Evolutionary conservation across 495 filamentous ascomycete genomes (phyloP), one percentile per base, ranked within the genome.

Genomic region (Hyaloscypha hepaticicola): DNA sequence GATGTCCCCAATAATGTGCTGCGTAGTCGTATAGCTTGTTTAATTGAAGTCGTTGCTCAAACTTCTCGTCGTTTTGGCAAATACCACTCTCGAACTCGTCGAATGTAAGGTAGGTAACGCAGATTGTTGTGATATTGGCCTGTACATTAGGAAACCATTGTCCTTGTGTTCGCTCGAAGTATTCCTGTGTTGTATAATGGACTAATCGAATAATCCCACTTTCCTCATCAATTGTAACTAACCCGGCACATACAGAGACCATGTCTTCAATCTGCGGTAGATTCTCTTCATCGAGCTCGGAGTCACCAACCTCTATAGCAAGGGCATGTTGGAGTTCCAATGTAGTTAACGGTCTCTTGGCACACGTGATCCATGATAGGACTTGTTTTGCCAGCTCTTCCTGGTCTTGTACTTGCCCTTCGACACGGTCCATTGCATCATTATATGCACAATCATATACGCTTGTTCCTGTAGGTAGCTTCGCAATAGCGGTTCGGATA

Each of bases 391-490:
- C 73, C 55, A 76, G 72, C 24, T 67, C 55, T 22, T 66, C 66
- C 27, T 72, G 63, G 16, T 67, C 72, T 45, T 65, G 21, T 3
- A 65, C 56, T 56, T 78, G 76, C 53, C 66, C 67, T 21, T 73
- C 68, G 24, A 81, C 78, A n/a, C 78, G 69, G 24, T 67, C 55
- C 72, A 79, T 76, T 7, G 74, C 75, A 58, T 76, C 70, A 22
- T 76, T 68, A 59, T 81, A 80, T 26, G 72, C 70, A 48, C 76
- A 66, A 28, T 77, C 71, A 58, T 79, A 79, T 28, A 72, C 70
- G 49, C 74, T 69, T 28, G 70, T 70, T 33, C 66, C 68, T 55
- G 58, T 72, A 14, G 72, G 72, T 11, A 76, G 69, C 25, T 69
- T 66, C 24, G 71, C 26, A 29, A 67, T 28, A 38, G 65, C 38